Conservation (phyloP, 352 stramenopile species). For the Globisporangium echinulatum region DNA sequence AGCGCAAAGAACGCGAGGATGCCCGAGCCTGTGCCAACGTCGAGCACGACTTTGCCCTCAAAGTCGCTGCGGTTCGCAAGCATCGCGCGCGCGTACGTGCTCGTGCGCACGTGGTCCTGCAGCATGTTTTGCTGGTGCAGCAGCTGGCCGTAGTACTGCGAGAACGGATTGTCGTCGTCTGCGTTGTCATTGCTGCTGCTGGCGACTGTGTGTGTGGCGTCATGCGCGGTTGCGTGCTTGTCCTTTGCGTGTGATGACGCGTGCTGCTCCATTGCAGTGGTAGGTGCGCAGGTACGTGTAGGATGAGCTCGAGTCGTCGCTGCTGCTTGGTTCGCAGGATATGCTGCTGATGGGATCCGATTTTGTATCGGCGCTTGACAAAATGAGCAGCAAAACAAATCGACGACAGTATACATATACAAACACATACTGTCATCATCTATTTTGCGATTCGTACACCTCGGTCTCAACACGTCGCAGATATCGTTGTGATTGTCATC, state of each 20-base stretch:
- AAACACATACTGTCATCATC: no score
- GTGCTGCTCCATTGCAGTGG: no score
- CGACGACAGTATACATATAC: no score
- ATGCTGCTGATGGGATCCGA: no score
- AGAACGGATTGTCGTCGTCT: constrained; percentile 88
- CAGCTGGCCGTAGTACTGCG: constrained; percentile 93
- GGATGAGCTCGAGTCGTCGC: no score
- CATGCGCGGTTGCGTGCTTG: not conserved
- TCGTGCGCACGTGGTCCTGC: constrained; percentile 98
- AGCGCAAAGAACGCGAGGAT: constrained; percentile 98
- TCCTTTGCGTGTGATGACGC: not conserved
- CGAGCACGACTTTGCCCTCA: constrained; percentile 96
- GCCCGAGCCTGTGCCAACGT: constrained; percentile 98
- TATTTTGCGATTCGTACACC: no score
- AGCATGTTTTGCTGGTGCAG: constrained; percentile 99
- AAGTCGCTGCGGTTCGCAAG: constrained; percentile 95
- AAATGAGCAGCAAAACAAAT: no score
- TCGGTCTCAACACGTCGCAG: no score
- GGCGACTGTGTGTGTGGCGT: not conserved
- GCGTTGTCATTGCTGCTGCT: constrained; percentile 6
- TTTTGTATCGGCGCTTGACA: no score
- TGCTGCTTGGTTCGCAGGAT: no score
- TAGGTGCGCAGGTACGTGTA: no score
- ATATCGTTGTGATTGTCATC: no score
- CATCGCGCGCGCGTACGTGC: constrained; percentile 97